Evolutionary conservation across 768 basidiomycete species (phyloP), one percentile per base, ranked within the genome.

Genomic region (Mycena belliarum): DNA sequence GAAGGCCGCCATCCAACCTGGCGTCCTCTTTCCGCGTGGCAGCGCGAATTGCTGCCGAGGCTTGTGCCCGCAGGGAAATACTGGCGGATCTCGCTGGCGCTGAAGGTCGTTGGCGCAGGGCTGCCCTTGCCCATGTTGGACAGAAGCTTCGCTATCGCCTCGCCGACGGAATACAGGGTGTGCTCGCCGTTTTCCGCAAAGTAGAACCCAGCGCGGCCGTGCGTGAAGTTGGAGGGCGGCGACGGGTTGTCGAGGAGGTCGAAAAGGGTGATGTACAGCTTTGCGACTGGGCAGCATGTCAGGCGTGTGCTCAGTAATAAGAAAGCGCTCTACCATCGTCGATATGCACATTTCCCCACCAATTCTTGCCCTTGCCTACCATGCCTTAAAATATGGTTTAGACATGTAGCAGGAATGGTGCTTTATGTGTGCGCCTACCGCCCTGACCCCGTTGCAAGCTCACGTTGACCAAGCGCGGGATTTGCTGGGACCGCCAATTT

Each of bases 311-410:
- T 21, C n/a, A n/a, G 49, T 41, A 32, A 14, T 26, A 33, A 24
- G 11, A 48, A 44, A 24, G 32, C 18, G 21, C 33, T 23, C 21
- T 10, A 81, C 82, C 70, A 33, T 87, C 84, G 42, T 79, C 70
- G 49, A 86, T 76, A 56, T 85, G 77, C 20, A 87, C 80, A 58
- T 83, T 73, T 2, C 76, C 74, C 83, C 83, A 85, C 24, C 78
- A 61, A 43, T 84, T 80, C 65, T 78, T 75, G 12, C 85, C 84
- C 47, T 74, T 65, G 1, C 84, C 84, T 10, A 85, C 68, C 60
- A 82, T 69, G 5, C 80, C 44, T 45, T 8, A 15, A 20, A 20
- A 18, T 15, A 16, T 5, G 2, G 10, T 24, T 44, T 28, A 40
- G 38, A 40, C 4, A 5, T 6, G 24, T 5, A 37, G 35, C n/a